Base-by-base conservation (phyloP, 345 rosid species). In the Sisymbrium irio region DNA sequence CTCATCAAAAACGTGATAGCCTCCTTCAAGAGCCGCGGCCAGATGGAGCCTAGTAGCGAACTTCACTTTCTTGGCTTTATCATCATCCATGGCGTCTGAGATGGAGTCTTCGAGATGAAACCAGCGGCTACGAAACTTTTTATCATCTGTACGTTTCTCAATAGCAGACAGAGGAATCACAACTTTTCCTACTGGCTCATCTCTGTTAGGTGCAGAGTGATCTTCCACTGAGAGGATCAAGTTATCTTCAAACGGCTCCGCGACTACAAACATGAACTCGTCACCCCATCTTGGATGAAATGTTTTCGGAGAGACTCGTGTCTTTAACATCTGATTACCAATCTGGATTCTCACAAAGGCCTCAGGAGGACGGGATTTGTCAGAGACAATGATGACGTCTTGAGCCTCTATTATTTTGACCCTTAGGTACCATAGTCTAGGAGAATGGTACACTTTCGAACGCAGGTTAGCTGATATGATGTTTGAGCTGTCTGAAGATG, bases 371-470 rank as follows among this genome's bases (percentile, higher is more conserved):
- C 83, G 83, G 44, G 77, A 80, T 65, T 81, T 90, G 27, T 90
- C 96, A 5, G 79, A 77, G 10, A 79, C 45, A n/a, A 85, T 58
- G 33, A 86, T 65, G 63, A 92, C 76, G 73, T 96, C 99, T n/a
- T 96, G 98, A 45, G 99, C 99, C 78, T 90, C 97, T 35, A 92
- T 65, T 65, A 96, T 88, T 30, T 50, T 46, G 17, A 96, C 95
- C 51, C 93, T 92, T 51, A 92, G 75, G 67, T 92, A 96, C 99
- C 98, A 96, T 28, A 96, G 76, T 62, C 91, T 83, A 5, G 99
- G 99, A 14, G 99, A 89, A 63, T 88, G 89, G 71, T 96, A 96
- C 13, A 96, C 98, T 77, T 96, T 96, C 0, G 98, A 89, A 18
- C 95, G 91, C 19, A 89, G 82, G 69, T 85, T 85, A 8, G 86